Base-by-base conservation (phyloP, 331 rosid genomes). In the Acacia concinna region DNA sequence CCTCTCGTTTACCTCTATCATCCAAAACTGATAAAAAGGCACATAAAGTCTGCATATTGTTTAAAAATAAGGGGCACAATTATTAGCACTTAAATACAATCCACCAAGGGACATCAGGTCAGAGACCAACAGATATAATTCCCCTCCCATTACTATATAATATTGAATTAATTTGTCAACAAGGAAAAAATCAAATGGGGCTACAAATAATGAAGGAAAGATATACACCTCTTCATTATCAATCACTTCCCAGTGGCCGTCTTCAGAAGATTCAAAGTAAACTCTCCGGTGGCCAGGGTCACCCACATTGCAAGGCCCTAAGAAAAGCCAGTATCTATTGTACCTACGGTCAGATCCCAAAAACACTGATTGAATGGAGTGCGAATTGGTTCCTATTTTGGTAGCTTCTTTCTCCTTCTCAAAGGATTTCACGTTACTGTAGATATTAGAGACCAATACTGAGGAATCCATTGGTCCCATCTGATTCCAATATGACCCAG, bases 201-300 rank as follows among this genome's bases (percentile, higher is more conserved):
- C 59, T 15, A 30, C 31, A 57, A 44, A 68, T 20, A 13, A 87
- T 38, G 31, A 83, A 71, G 52, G 57, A 37, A n/a, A 77, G 79
- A 68, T 65, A 11, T 52, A 46, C 84, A 93, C 99, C 99, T 96
- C 97, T 86, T 85, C 81, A 10, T 94, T 84, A 84, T 96, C 98
- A 81, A 96, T 90, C 87, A 96, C 93, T 84, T 91, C 90, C 99
- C 99, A 96, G 79, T 90, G 99, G 77, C 98, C 98, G 86, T 96
- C 99, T 84, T 96, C 98, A 10, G 98, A 96, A 79, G 97, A 96
- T 85, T 96, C 99, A 82, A 96, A 96, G 73, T 96, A 96, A 80
- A 96, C 90, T 88, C 99, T 93, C 88, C 93, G 82, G 76, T 96
- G 99, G 80, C 99, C 99, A 27, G 97, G 97, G 83, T 96, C 99